phyloP scores from a whole-genome alignment of 2,329 filamentous ascomycete species.

The Dactylellina haptotyla region DNA sequence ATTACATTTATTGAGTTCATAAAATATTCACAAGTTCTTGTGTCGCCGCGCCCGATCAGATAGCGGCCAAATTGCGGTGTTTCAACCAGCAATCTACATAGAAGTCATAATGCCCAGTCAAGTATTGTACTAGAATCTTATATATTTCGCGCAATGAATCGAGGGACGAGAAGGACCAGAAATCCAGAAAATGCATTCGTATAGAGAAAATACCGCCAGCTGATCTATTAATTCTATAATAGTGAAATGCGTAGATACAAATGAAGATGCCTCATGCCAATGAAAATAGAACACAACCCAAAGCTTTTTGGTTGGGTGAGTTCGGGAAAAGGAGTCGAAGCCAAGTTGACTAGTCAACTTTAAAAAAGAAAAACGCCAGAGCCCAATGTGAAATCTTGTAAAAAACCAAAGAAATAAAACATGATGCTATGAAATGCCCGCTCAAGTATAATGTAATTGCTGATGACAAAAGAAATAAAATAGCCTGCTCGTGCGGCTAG shows the following conservation, averaged over 20 bases:
- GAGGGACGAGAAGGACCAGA: too few relatives aligned
- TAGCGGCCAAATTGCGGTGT: too few relatives aligned
- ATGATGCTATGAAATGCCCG: conserved; percentile 28
- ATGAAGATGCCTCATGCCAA: neutral
- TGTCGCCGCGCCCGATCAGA: too few relatives aligned
- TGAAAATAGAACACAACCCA: neutral
- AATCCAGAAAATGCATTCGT: neutral
- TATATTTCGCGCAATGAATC: too few relatives aligned
- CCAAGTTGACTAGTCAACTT: neutral
- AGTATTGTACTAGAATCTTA: too few relatives aligned
- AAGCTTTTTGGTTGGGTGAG: neutral
- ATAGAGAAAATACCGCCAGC: conserved; percentile 3
- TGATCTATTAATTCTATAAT: conserved; percentile 45
- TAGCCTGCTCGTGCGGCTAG: neutral
- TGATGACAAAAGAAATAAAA: conserved; percentile 6
- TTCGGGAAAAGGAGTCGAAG: neutral
- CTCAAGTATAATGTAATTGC: conserved; percentile 18
- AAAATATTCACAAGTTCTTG: too few relatives aligned
- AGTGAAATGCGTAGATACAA: conserved; percentile 10
- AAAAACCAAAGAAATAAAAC: neutral
- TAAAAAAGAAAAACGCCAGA: conserved; percentile 34
- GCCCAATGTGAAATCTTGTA: conserved; percentile 39
- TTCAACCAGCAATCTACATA: too few relatives aligned
- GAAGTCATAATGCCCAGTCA: too few relatives aligned
- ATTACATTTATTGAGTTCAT: too few relatives aligned